Conservation (phyloP, 2,329 filamentous ascomycete species). For the Pseudogymnoascus sp. region DNA sequence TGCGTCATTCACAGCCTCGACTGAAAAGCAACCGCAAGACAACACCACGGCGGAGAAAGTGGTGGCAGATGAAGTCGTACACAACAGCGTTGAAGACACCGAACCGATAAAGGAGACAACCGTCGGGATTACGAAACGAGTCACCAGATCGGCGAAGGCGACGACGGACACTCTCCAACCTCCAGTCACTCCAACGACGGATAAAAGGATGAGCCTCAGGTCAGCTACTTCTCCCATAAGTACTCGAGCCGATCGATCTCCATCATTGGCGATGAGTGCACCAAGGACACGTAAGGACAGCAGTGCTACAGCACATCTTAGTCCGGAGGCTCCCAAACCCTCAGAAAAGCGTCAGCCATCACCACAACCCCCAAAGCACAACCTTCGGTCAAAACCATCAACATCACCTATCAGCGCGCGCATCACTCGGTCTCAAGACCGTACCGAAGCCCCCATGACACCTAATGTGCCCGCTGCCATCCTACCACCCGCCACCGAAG, state of each 20-base stretch:
- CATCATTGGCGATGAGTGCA: constrained; percentile 19
- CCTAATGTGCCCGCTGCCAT: neutral
- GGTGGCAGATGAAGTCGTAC: neutral
- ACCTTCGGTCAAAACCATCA: constrained; percentile 1
- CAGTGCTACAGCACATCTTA: constrained; percentile 26
- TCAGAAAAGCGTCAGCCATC: constrained; percentile 16
- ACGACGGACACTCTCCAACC: neutral
- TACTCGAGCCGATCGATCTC: constrained; percentile 12
- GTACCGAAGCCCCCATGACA: neutral
- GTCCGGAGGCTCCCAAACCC: constrained; percentile 22
- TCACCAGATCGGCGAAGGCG: neutral
- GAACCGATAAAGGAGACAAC: neutral
- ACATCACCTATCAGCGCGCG: neutral
- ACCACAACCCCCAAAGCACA: neutral
- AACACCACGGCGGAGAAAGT: neutral
- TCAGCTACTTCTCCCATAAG: constrained; percentile 11
- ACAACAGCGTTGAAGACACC: neutral
- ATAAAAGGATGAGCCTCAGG: constrained; percentile 1
- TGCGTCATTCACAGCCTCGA: neutral
- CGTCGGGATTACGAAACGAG: neutral
- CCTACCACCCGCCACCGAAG: neutral
- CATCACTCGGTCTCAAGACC: constrained; percentile 1
- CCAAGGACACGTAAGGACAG: constrained; percentile 20
- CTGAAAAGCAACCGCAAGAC: neutral
- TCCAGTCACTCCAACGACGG: neutral